Conservation (phyloP, 2,329 filamentous ascomycete species). For the Colletotrichum sp. region DNA sequence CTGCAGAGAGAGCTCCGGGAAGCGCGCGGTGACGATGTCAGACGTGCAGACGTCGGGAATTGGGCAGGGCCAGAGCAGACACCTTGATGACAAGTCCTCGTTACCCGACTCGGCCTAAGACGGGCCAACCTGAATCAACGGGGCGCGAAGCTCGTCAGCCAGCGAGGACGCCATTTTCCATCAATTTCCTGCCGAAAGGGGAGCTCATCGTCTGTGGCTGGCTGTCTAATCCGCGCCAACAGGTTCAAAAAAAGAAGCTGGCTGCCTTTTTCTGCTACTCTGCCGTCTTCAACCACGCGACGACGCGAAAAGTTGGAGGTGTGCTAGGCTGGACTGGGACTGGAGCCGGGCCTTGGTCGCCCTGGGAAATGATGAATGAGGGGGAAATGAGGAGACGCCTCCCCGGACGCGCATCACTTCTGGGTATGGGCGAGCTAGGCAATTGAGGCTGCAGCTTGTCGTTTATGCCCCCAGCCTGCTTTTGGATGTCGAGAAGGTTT, state of each 20-base stretch:
- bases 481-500: neutral
- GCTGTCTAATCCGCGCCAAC: neutral
- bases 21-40: neutral
- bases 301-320: neutral
- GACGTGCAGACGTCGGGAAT: neutral
- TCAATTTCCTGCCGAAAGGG: neutral
- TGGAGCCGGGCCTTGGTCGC: neutral
- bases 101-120: neutral
- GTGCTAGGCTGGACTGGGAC: neutral
- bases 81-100: neutral
- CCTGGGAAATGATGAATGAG: slow-evolving; percentile 1
- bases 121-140: neutral
- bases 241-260: neutral
- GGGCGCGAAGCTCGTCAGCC: neutral
- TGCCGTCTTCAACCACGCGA: neutral
- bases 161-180: neutral
- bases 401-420: neutral
- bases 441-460: neutral
- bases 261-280: neutral
- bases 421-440: neutral
- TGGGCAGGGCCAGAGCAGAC: neutral
- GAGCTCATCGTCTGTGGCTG: neutral
- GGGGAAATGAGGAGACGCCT: slow-evolving; percentile 11
- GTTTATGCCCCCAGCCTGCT: neutral
- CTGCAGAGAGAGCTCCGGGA: neutral